Percentiles rank a stretch among this genome's conserved stretches.
These are phyloP conservation scores for Suhomyces atakaporum DNA, from an alignment of 1,139 yeast species.

Conservation along the genomic window DNA sequence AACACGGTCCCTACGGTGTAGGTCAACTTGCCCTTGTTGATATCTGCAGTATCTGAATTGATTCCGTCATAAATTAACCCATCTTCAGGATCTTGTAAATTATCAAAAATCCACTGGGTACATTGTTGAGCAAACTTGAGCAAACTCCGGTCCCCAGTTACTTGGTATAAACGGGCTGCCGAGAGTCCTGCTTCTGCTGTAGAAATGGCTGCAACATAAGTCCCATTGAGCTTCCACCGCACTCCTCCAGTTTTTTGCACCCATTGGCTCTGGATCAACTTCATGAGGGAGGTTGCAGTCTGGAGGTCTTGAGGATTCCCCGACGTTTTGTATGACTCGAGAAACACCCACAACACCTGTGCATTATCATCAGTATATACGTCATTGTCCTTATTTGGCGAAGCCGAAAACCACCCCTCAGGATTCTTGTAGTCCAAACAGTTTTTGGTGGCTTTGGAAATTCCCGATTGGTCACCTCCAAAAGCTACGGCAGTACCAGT, in stretches of 20 bases:
- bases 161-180: constrained; percentile 15
- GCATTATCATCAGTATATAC: constrained; percentile 20
- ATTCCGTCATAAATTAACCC: constrained; percentile 18
- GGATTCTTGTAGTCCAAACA: constrained; percentile 13
- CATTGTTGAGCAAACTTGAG: constrained; percentile 14
- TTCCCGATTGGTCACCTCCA: constrained; percentile 5
- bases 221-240: constrained; percentile 15
- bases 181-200: constrained; percentile 19
- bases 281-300: constrained; percentile 12
- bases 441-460: constrained; percentile 10
- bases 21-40: constrained; percentile 19
- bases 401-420: constrained; percentile 18
- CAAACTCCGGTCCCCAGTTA: constrained; percentile 9
- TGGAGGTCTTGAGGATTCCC: constrained; percentile 10
- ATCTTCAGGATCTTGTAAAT: constrained; percentile 14
- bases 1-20: constrained; percentile 18
- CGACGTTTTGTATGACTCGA: constrained; percentile 13
- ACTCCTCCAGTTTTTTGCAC: constrained; percentile 15
- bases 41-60: constrained; percentile 7
- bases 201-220: constrained; percentile 19
- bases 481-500: constrained; percentile 16
- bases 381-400: constrained; percentile 17
- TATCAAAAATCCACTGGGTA: constrained; percentile 14
- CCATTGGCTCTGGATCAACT: constrained; percentile 15
- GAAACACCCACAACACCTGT: constrained; percentile 18